Evolutionary conservation across 2,329 filamentous ascomycete genomes (phyloP).

Genomic region (Botrytis porri): DNA sequence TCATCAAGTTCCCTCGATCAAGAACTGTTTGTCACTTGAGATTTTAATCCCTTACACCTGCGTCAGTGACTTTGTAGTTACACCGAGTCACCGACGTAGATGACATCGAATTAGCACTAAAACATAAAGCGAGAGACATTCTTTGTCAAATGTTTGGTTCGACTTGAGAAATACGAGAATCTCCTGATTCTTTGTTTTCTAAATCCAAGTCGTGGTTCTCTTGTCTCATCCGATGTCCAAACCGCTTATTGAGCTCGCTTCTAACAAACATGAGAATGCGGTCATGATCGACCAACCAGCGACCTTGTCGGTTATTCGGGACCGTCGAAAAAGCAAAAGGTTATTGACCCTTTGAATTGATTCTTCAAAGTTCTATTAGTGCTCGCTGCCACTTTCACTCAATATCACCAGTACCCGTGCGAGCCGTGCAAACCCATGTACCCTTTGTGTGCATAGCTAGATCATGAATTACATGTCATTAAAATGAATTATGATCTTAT

Average conservation of each 20-base stretch:
- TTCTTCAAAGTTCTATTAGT: background rate
- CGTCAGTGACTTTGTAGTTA: background rate
- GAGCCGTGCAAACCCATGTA: background rate
- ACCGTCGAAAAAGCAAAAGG: background rate
- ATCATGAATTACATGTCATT: background rate
- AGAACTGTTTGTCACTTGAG: background rate
- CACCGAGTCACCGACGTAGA: background rate
- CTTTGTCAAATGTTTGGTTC: background rate
- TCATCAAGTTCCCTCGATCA: background rate
- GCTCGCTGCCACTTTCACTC: background rate
- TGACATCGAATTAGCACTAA: background rate
- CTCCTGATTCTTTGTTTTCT: background rate
- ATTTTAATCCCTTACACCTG: background rate
- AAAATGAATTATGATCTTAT: background rate
- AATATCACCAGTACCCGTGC: background rate
- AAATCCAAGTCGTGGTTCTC: background rate
- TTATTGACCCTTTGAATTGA: background rate
- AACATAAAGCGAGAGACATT: background rate
- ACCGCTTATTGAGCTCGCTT: background rate
- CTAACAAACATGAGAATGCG: background rate
- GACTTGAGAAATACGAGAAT: background rate
- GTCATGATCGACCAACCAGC: background rate
- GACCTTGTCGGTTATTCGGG: background rate
- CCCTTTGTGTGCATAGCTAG: background rate
- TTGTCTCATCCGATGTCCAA: background rate